Base-by-base conservation (phyloP, 169 alveolate genomes). In the Plasmodium reichenowi region DNA sequence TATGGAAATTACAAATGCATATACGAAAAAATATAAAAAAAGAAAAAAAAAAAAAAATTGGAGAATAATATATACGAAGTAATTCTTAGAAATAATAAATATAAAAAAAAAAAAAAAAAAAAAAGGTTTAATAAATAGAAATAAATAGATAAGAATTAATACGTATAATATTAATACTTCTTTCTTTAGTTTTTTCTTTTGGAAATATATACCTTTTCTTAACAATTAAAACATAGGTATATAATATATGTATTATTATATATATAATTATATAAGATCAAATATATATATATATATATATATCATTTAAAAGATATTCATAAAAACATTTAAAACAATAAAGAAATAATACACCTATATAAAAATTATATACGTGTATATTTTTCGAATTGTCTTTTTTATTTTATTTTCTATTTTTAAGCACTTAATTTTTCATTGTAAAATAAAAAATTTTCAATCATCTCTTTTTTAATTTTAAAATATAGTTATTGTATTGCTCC, bases 401-500 rank as follows among this genome's bases (percentile, higher is more conserved):
- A 76, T 29, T 62, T 7, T 52, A 13, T 76, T 45, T 63, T 68
- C 9, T 52, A 62, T 24, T 52, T 80, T 47, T 15, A 54, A 54
- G 70, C 29, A 71, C 9, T 26, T 58, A 78, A 50, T 78, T 78
- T 70, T 38, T 78, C 66, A 52, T 50, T 2, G 52, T 29, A 59
- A 22, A 32, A 20, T 22, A 10, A 24, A 15, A 15, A 15, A 12
- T 17, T 64, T 80, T 15, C 47, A 52, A 56, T 60, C 47, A 80
- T 52, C 90, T 70, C 66, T 52, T 80, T 58, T 80, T 80, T 45
- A 80, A 15, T 67, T 80, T 80, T 73, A 80, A 43, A 62, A 80
- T 80, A 68, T 54, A 80, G 72, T 56, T 68, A 73, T 80, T 80
- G 72, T 80, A 80, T 20, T 80, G 90, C 5, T 67, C 90, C 90